Conservation (phyloP, 2,329 filamentous ascomycete species). For the Pyrenochaeta sp. region DNA sequence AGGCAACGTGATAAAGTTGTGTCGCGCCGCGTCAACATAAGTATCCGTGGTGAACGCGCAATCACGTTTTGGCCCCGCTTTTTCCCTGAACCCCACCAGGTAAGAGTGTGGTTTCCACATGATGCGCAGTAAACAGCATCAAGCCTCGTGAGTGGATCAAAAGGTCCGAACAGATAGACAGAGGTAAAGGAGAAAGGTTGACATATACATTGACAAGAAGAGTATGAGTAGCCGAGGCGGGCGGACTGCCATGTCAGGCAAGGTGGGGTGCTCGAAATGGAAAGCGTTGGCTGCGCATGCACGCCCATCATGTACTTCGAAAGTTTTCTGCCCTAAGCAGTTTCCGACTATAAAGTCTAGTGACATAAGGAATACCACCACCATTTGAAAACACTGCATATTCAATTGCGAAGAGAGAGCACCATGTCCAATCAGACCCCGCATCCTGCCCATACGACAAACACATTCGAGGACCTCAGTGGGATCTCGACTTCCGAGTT, state of each 20-base stretch:
- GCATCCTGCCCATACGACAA: conserved; percentile 23
- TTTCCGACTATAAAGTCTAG: too few relatives aligned
- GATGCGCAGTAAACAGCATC: background rate
- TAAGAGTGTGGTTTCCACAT: background rate
- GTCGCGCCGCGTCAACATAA: too few relatives aligned
- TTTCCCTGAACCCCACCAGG: too few relatives aligned
- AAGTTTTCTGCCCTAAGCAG: too few relatives aligned
- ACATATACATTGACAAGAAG: background rate
- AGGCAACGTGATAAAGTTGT: too few relatives aligned
- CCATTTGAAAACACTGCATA: background rate
- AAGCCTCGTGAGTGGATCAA: background rate
- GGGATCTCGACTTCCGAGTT: conserved; percentile 48
- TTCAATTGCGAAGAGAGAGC: background rate
- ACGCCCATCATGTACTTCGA: conserved; percentile 7
- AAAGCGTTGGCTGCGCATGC: background rate
- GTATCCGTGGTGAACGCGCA: too few relatives aligned
- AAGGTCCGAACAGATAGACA: background rate
- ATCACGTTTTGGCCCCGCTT: too few relatives aligned
- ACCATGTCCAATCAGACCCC: conserved; percentile 25
- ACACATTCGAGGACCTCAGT: conserved; percentile 51
- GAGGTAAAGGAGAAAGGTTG: conserved; percentile 2
- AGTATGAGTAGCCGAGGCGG: background rate
- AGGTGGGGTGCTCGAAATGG: background rate
- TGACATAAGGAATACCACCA: too few relatives aligned
- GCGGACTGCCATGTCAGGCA: background rate